Evolutionary conservation across 805 yeast species (phyloP), one percentile per base, ranked within the genome.

Genomic region (Cyberlindnera suaveolens): DNA sequence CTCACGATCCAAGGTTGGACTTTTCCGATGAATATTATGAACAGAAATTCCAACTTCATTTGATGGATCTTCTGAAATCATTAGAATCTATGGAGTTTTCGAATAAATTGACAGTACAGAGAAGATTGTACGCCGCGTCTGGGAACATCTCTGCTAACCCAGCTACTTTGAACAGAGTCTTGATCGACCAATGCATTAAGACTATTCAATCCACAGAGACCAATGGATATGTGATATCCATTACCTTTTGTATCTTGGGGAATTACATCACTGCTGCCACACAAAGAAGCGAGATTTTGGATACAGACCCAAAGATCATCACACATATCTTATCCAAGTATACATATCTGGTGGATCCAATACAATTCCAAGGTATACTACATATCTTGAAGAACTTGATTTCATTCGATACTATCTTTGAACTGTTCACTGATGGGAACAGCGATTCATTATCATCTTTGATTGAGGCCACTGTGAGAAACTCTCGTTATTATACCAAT

Each of bases 81-180:
- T 11, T 51, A 2, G 42, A 41, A 11, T 38, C 44, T 1, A 30
- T 47, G 33, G 56, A 50, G 27, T 39, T 58, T n/a, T 49, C 44
- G 6, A 55, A 54, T 19, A 53, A 46, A 31, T 26, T 54, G 8
- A 46, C 38, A 11, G 49, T 43, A 9, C 53, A 54, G 32, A 49
- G 63, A 38, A 48, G 48, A 20, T 17, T 58, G 9, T 54, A 39
- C 35, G 53, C 54, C 3, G 36, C 61, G 1, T 49, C 54, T 36
- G 63, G 63, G 1, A 57, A 57, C 38, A 48, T 58, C 9, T 57
- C 62, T 9, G 48, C 61, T 11, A 57, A 58, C 29, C 42, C 48
- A 5, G 42, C 57, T 18, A 27, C 53, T 4, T 34, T 39, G 1
- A 58, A 58, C 37, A 43, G 36, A 29, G 23, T 47, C 3, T 7